These are phyloP conservation scores for Sphagnum contortum DNA, from an alignment of 225 moss, liverwort and hornwort genomes.

Conservation along the genomic window DNA sequence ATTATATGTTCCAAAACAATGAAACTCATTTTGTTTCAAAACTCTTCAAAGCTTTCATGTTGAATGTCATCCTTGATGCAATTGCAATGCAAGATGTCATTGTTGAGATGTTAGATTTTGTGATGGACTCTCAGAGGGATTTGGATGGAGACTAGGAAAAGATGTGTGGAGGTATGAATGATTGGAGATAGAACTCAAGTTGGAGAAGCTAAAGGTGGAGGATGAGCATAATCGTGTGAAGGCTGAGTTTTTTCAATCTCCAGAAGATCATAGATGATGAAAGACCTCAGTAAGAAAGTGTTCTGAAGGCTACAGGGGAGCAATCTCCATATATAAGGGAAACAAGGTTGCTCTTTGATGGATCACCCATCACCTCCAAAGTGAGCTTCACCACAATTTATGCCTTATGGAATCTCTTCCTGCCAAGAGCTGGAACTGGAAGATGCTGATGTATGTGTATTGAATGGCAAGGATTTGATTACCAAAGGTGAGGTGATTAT, in stretches of 20 bases:
- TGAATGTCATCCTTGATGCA: slow-evolving; percentile 19
- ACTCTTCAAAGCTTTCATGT: slow-evolving; percentile 5
- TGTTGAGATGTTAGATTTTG: slow-evolving; percentile 28
- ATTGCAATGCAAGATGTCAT: slow-evolving; percentile 24
- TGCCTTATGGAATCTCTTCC: too few relatives aligned
- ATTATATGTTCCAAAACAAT: too few relatives aligned
- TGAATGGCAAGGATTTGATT: slow-evolving; percentile 15
- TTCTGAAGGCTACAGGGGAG: slow-evolving; percentile 8
- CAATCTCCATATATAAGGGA: too few relatives aligned
- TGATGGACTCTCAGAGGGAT: slow-evolving; percentile 27
- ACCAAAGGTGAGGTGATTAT: slow-evolving; percentile 5
- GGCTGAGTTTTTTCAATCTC: slow-evolving; percentile 9
- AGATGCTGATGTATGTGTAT: slow-evolving; percentile 7
- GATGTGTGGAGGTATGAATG: slow-evolving; percentile 26
- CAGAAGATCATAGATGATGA: slow-evolving; percentile 7
- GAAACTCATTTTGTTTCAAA: background rate
- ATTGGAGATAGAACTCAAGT: slow-evolving; percentile 17
- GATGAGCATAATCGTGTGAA: slow-evolving; percentile 2
- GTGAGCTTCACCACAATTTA: too few relatives aligned
- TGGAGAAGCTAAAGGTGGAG: slow-evolving; percentile 4
- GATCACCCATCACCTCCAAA: too few relatives aligned
- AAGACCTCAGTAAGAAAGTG: slow-evolving; percentile 1
- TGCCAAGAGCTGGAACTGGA: slow-evolving; percentile 8
- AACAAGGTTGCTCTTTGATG: too few relatives aligned
- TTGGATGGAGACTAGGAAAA: slow-evolving; percentile 16